Percentiles rank a stretch among this genome's conserved stretches.
Conservation (phyloP, 495 filamentous ascomycete species). For the Aspergillus hancockii region DNA sequence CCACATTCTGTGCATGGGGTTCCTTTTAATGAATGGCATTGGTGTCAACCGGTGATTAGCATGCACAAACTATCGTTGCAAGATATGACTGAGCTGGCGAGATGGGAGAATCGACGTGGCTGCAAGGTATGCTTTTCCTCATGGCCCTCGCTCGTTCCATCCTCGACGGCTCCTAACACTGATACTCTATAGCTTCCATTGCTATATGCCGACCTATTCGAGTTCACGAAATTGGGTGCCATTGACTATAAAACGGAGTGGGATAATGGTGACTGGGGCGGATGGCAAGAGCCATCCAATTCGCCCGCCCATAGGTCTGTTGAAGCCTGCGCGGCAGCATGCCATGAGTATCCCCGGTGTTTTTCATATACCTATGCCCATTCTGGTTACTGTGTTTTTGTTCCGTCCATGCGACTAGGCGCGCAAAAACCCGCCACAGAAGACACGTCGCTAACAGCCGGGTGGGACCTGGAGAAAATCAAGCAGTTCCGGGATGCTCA, state of each 20-base stretch:
- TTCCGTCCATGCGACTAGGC: constrained; percentile 30
- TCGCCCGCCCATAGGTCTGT: constrained; percentile 26
- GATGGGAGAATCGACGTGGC: constrained; percentile 28
- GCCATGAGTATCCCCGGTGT: constrained; percentile 27
- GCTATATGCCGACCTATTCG: constrained; percentile 31
- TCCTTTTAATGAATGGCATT: constrained; percentile 36
- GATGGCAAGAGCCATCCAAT: constrained; percentile 26
- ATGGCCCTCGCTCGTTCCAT: neutral
- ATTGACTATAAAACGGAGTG: constrained; percentile 26
- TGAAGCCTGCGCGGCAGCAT: constrained; percentile 26
- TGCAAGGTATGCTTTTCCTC: constrained; percentile 21
- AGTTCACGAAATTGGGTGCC: constrained; percentile 25
- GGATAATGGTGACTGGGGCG: constrained; percentile 38
- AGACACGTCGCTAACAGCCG: constrained; percentile 22
- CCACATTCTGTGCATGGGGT: constrained; percentile 37
- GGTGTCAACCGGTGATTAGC: constrained; percentile 55
- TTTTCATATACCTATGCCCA: constrained; percentile 30
- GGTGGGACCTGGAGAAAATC: constrained; percentile 36
- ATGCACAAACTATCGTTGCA: constrained; percentile 46
- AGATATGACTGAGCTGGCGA: constrained; percentile 26
- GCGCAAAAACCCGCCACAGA: constrained; percentile 6
- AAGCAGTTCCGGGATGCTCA: constrained; percentile 20
- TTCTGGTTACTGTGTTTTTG: constrained; percentile 27
- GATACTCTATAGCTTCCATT: constrained; percentile 19
- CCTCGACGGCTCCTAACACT: neutral